Conservation (phyloP, 1,284 basidiomycete species). For the Cystobasidium pallidum region DNA sequence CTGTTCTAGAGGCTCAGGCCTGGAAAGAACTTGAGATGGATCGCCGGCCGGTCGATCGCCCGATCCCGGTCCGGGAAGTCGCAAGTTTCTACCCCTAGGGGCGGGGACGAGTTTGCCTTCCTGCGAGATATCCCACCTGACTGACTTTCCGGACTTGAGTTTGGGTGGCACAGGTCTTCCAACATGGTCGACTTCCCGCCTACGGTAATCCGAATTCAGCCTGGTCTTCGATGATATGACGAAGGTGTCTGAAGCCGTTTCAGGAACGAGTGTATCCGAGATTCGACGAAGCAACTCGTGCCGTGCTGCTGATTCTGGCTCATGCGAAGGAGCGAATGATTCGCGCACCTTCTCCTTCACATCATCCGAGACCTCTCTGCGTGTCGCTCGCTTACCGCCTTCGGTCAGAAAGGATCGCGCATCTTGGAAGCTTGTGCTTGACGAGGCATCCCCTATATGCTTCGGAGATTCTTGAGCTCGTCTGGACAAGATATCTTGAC, state of each 20-base stretch:
- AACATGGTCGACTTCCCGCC: neutral
- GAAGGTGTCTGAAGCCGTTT: conserved; percentile 34
- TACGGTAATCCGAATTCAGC: neutral
- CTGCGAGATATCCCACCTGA: conserved; percentile 35
- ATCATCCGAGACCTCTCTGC: conserved; percentile 3
- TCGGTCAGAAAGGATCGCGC: neutral
- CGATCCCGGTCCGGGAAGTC: neutral
- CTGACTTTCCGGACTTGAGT: conserved; percentile 4
- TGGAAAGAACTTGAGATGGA: conserved; percentile 45
- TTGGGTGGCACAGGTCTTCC: neutral
- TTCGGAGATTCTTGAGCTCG: conserved; percentile 4
- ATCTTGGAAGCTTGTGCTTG: conserved; percentile 1
- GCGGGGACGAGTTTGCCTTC: neutral
- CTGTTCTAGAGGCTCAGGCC: conserved; percentile 40
- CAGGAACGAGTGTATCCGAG: conserved; percentile 32
- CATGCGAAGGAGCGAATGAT: neutral
- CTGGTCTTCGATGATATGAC: conserved; percentile 5
- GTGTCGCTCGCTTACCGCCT: conserved; percentile 5
- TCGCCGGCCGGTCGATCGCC: conserved; percentile 48
- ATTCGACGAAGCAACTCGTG: conserved; percentile 42
- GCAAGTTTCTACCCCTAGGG: neutral
- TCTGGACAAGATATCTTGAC: conserved; percentile 18
- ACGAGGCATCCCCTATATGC: neutral
- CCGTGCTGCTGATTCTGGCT: conserved; percentile 6
- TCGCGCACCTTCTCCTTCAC: neutral